phyloP scores from a whole-genome alignment of 768 basidiomycete genomes.

The Mycena latifolia region DNA sequence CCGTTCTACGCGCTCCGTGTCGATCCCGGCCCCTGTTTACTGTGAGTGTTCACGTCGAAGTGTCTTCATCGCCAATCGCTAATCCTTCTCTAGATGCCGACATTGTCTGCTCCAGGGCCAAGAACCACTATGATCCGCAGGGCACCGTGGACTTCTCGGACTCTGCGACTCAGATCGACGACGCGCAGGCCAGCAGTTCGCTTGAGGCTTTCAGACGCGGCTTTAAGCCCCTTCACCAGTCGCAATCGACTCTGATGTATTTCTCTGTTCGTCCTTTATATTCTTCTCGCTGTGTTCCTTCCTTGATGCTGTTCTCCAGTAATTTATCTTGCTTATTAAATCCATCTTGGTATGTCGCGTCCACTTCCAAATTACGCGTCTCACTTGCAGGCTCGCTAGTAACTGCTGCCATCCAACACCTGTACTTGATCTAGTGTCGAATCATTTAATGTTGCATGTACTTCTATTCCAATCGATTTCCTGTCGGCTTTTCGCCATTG shows the following conservation, averaged over 20 bases:
- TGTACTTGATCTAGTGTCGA: no score
- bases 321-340: no score
- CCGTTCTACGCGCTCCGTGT: constrained; percentile 30
- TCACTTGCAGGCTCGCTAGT: no score
- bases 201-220: constrained; percentile 62
- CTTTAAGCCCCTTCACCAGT: constrained; percentile 69
- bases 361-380: no score
- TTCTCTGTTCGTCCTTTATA: constrained; percentile 61
- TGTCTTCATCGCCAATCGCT: not conserved
- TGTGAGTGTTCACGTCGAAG: not conserved
- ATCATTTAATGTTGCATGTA: no score
- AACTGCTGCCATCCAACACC: no score
- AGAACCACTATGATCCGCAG: constrained; percentile 83
- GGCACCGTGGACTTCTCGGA: constrained; percentile 71
- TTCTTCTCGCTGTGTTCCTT: no score
- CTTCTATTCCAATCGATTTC: no score
- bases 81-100: constrained; percentile 63
- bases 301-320: no score
- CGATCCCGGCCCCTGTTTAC: constrained; percentile 29
- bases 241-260: constrained; percentile 68
- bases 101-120: constrained; percentile 79
- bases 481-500: no score
- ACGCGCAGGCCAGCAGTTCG: constrained; percentile 52
- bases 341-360: no score
- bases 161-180: constrained; percentile 62